Conservation (phyloP, 2,329 filamentous ascomycete genomes). For the Exserohilum rostratum region DNA sequence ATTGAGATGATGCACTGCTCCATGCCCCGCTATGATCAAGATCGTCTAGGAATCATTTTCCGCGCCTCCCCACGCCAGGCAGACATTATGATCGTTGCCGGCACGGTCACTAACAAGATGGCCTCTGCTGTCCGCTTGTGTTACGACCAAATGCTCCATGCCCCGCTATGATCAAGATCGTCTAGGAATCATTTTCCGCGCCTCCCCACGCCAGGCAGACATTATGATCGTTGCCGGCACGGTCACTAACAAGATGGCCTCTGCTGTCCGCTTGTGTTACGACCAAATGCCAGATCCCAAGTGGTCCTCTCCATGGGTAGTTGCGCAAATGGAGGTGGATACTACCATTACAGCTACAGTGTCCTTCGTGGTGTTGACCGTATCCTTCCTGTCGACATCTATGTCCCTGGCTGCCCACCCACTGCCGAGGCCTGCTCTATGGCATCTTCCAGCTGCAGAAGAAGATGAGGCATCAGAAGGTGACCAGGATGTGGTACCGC, state of each 20-base stretch:
- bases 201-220: slow-evolving; percentile 86
- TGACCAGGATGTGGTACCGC: slow-evolving; percentile 65
- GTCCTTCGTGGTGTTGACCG: slow-evolving; percentile 79
- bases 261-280: slow-evolving; percentile 86
- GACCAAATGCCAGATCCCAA: slow-evolving; percentile 93
- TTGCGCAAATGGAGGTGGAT: slow-evolving; percentile 83
- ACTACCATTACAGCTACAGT: slow-evolving; percentile 85
- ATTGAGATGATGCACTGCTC: slow-evolving; percentile 95
- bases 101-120: slow-evolving; percentile 96
- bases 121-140: slow-evolving; percentile 83
- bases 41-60: slow-evolving; percentile 90
- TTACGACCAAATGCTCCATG: no score
- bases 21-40: slow-evolving; percentile 89
- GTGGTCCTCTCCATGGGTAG: slow-evolving; percentile 86
- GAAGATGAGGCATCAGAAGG: slow-evolving; percentile 69
- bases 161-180: slow-evolving; percentile 93
- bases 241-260: slow-evolving; percentile 95
- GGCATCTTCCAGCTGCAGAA: slow-evolving; percentile 78
- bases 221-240: slow-evolving; percentile 96
- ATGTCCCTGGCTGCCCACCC: slow-evolving; percentile 75
- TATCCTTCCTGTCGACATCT: slow-evolving; percentile 80
- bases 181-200: slow-evolving; percentile 89
- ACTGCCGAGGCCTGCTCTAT: slow-evolving; percentile 63
- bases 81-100: slow-evolving; percentile 94
- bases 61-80: slow-evolving; percentile 87